Evolutionary conservation across 106 monocot genomes (phyloP).

Genomic region (Dioscorea dumetorum): DNA sequence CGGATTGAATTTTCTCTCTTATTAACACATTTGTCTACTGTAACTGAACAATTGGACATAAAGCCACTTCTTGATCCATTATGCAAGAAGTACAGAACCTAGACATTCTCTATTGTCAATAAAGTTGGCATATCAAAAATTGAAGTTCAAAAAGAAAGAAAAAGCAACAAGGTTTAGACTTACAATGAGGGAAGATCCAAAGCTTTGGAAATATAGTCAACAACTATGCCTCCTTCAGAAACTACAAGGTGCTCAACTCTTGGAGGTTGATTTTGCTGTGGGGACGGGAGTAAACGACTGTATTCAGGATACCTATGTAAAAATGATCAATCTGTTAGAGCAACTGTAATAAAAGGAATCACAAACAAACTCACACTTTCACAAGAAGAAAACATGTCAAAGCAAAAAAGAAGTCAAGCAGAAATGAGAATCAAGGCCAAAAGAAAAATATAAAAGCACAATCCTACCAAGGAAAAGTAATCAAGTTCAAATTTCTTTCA

Average conservation of each 20-base stretch:
- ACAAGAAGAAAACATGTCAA: too few relatives aligned
- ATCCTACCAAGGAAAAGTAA: too few relatives aligned
- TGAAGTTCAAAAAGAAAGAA: background rate
- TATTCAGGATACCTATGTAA: conserved; percentile 63
- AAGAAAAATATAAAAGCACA: too few relatives aligned
- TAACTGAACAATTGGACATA: background rate
- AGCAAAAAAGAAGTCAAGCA: too few relatives aligned
- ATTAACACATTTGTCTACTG: too few relatives aligned
- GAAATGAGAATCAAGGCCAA: too few relatives aligned
- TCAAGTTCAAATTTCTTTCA: too few relatives aligned
- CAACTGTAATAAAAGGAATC: too few relatives aligned
- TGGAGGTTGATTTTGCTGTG: conserved; percentile 44
- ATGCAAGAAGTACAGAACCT: background rate
- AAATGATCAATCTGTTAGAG: background rate
- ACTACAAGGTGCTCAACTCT: conserved; percentile 91
- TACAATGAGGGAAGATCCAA: conserved; percentile 84
- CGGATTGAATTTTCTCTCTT: too few relatives aligned
- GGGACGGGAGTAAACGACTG: conserved; percentile 69
- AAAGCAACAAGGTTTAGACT: conserved; percentile 13
- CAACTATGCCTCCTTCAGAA: conserved; percentile 45
- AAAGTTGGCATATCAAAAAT: background rate
- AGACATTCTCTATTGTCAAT: background rate
- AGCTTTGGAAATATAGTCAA: conserved; percentile 66
- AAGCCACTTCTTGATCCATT: background rate
- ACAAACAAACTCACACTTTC: too few relatives aligned